Percentiles rank a stretch among this genome's conserved stretches.
phyloP scores from a whole-genome alignment of 805 yeast species.

The Metschnikowia drakensbergensis region DNA sequence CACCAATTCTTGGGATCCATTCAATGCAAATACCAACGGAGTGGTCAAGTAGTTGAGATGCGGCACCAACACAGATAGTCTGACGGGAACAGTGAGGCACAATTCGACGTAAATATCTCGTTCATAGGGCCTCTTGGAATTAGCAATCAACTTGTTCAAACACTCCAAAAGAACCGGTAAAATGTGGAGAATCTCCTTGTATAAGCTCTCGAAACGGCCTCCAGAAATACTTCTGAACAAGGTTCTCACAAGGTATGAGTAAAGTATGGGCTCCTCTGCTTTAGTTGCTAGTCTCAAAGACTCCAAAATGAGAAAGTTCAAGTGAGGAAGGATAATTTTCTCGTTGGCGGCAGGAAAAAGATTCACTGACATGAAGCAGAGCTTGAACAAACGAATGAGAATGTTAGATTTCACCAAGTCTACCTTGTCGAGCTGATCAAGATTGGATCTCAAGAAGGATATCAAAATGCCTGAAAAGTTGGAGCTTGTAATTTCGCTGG shows the following conservation, averaged over 20 bases:
- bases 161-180: slow-evolving; percentile 83
- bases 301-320: slow-evolving; percentile 75
- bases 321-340: slow-evolving; percentile 80
- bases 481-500: slow-evolving; percentile 91
- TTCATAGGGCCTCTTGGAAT: slow-evolving; percentile 85
- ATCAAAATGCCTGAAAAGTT: slow-evolving; percentile 84
- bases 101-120: slow-evolving; percentile 92
- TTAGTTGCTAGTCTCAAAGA: slow-evolving; percentile 76
- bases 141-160: slow-evolving; percentile 73
- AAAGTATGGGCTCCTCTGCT: slow-evolving; percentile 87
- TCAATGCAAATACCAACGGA: slow-evolving; percentile 86
- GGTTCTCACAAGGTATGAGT: slow-evolving; percentile 82
- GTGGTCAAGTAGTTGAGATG: slow-evolving; percentile 83
- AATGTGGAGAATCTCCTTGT: slow-evolving; percentile 89
- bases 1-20: slow-evolving; percentile 86
- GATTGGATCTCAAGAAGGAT: slow-evolving; percentile 65
- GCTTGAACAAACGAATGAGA: slow-evolving; percentile 78
- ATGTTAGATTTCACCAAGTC: slow-evolving; percentile 76
- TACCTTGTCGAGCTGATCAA: slow-evolving; percentile 76
- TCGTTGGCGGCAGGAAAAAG: slow-evolving; percentile 86
- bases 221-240: slow-evolving; percentile 94
- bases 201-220: slow-evolving; percentile 88
- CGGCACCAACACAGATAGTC: slow-evolving; percentile 90
- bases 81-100: slow-evolving; percentile 92
- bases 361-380: slow-evolving; percentile 94